phyloP scores from a whole-genome alignment of 2,329 filamentous ascomycete genomes.

The Massarina eburnea region DNA sequence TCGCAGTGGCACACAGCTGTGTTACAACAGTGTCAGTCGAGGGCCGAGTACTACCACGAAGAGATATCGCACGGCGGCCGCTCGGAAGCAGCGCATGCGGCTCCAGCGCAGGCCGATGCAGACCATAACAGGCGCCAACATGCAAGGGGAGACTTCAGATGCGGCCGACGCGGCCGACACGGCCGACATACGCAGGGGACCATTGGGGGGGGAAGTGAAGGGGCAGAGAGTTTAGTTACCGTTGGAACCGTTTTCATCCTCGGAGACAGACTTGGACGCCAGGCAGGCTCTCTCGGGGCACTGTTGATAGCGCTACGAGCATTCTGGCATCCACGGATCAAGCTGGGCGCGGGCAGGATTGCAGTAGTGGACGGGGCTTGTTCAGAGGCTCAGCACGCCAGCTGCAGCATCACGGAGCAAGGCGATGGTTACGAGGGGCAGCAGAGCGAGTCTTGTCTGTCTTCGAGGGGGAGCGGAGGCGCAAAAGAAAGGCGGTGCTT shows the following conservation, averaged over 20 bases:
- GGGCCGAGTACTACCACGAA: constrained; percentile 33
- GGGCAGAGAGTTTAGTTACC: constrained; percentile 30
- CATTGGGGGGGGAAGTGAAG: not conserved
- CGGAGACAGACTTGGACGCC: constrained; percentile 34
- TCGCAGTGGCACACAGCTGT: constrained; percentile 66
- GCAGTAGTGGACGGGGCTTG: constrained; percentile 9
- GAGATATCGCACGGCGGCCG: constrained; percentile 10
- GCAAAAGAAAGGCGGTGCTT: constrained; percentile 36
- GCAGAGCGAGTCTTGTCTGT: constrained; percentile 22
- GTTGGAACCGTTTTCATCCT: constrained; percentile 52
- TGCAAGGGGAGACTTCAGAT: not conserved
- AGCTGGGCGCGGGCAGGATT: constrained; percentile 23
- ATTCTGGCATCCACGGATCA: constrained; percentile 43
- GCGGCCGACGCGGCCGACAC: too few relatives aligned
- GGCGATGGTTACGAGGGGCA: constrained; percentile 26
- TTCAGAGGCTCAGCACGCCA: constrained; percentile 11
- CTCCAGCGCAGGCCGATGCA: too few relatives aligned
- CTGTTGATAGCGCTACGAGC: constrained; percentile 41
- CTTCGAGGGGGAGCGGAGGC: constrained; percentile 32
- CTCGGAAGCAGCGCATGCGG: constrained; percentile 9
- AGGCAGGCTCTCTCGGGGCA: constrained; percentile 40
- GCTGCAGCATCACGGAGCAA: constrained; percentile 24
- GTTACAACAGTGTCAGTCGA: constrained; percentile 41
- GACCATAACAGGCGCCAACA: too few relatives aligned
- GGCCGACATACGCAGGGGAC: not conserved